Evolutionary conservation across 176 grass and related monocot species (phyloP), one percentile per base, ranked within the genome.

Genomic region (Microstegium vimineum): DNA sequence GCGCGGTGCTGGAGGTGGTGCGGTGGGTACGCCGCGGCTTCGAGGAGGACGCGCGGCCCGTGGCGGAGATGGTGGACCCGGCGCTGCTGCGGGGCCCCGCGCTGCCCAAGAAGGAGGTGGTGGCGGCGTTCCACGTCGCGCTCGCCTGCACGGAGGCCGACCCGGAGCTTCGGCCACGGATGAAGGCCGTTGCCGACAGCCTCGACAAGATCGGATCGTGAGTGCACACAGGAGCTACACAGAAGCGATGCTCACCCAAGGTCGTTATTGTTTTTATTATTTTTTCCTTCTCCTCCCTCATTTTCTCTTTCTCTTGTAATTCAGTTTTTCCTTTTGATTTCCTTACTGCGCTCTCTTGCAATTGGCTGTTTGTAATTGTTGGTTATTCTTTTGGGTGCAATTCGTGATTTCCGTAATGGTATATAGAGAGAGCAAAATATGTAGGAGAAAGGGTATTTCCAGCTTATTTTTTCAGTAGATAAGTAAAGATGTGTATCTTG

Each of bases 151-250:
- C 89, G 6, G 85, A 92, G 63, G 10, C 3, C 0, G 91, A 94
- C 5, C 83, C 91, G 0, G 93, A 99, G 12, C 82, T 87, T 30
- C 80, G 93, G 23, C 97, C 97, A 0, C 77, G 91, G 81, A 96
- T 99, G 97, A 99, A 94, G 85, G 79, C 70, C 6, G 83, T 94
- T 20, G 81, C 85, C 4, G 97, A 99, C 57, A 88, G 89, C 79
- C 96, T 99, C 8, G 85, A 96, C 16, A 93, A 88, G 87, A 80
- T 99, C 56, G 77, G 77, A 0, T 77, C 76, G 0, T 82, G 80
- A 62, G 26, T 14, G n/a, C 32, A 75, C 31, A 8, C 49, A n/a
- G 12, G 41, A 43, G 30, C 70, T 32, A 49, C 25, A 32, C 16
- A 13, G 38, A 41, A 41, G 40, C 1, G 26, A 54, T 52, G 9